Conservation (phyloP, 208 protist genomes). For the Willaertia magna region DNA sequence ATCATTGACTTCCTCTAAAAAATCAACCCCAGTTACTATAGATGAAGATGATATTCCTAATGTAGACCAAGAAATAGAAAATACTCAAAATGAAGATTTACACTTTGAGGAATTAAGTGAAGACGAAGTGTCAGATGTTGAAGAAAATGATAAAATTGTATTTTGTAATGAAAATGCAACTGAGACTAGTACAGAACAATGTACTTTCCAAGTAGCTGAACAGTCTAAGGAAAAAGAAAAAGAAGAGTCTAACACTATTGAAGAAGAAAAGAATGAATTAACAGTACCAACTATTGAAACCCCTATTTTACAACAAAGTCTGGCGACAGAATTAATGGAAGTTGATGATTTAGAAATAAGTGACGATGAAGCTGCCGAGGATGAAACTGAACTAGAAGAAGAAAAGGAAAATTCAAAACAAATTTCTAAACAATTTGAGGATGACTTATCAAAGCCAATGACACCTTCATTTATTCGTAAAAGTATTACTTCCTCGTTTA, state of each 20-base stretch:
- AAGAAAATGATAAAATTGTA: background rate
- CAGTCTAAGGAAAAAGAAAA: background rate
- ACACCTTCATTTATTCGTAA: background rate
- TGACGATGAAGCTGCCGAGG: background rate
- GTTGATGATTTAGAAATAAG: background rate
- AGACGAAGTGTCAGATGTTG: background rate
- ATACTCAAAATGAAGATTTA: background rate
- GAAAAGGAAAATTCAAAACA: background rate
- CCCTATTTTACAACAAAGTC: background rate
- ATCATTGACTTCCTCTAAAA: background rate
- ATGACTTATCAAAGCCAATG: background rate
- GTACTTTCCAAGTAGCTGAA: background rate
- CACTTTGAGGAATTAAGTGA: background rate
- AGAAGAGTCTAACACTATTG: background rate
- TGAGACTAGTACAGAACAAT: too few relatives aligned
- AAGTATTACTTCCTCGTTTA: background rate
- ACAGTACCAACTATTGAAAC: too few relatives aligned
- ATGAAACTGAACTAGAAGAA: background rate
- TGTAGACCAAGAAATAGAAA: background rate
- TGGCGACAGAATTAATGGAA: background rate
- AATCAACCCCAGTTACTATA: background rate
- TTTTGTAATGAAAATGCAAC: background rate
- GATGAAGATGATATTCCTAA: background rate
- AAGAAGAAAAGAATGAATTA: background rate
- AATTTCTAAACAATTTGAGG: background rate